These are phyloP conservation scores for Hansenula anomala DNA, from an alignment of 1,139 yeast genomes.

Conservation along the genomic window DNA sequence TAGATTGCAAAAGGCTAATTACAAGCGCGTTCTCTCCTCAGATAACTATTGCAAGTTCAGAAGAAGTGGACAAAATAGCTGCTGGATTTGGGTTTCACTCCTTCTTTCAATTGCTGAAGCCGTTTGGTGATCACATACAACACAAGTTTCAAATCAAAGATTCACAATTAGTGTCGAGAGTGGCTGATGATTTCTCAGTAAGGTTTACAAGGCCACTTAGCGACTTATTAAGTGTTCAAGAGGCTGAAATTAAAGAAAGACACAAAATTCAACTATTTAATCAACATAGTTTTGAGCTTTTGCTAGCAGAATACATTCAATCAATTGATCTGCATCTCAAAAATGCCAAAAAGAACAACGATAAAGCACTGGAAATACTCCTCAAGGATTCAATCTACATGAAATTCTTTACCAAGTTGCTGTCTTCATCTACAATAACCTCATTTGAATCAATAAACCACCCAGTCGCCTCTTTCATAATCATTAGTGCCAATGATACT, in stretches of 20 bases:
- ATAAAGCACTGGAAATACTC: slow-evolving; percentile 18
- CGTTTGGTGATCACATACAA: slow-evolving; percentile 35
- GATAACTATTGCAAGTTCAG: slow-evolving; percentile 49
- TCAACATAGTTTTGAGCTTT: slow-evolving; percentile 28
- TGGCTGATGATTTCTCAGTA: slow-evolving; percentile 30
- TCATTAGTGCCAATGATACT: slow-evolving; percentile 32
- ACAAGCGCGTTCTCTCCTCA: slow-evolving; percentile 50
- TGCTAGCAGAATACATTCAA: slow-evolving; percentile 27
- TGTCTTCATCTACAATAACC: slow-evolving; percentile 58
- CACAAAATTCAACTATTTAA: slow-evolving; percentile 25
- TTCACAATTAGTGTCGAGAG: slow-evolving; percentile 24
- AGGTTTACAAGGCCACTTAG: slow-evolving; percentile 41
- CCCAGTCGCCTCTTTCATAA: slow-evolving; percentile 76
- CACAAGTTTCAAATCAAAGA: slow-evolving; percentile 38
- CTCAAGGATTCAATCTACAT: slow-evolving; percentile 48
- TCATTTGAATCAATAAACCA: slow-evolving; percentile 90
- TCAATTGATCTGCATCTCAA: slow-evolving; percentile 31
- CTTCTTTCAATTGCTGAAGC: slow-evolving; percentile 31
- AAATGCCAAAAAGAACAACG: slow-evolving; percentile 13
- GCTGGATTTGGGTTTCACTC: slow-evolving; percentile 33
- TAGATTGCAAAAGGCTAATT: slow-evolving; percentile 21
- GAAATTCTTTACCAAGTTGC: slow-evolving; percentile 53
- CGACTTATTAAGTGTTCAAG: slow-evolving; percentile 26
- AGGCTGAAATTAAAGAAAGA: slow-evolving; percentile 14
- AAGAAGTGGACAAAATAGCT: slow-evolving; percentile 43